These are phyloP conservation scores for Coccinonectria pachysandricola DNA, from an alignment of 2,329 filamentous ascomycete genomes.

Conservation along the genomic window DNA sequence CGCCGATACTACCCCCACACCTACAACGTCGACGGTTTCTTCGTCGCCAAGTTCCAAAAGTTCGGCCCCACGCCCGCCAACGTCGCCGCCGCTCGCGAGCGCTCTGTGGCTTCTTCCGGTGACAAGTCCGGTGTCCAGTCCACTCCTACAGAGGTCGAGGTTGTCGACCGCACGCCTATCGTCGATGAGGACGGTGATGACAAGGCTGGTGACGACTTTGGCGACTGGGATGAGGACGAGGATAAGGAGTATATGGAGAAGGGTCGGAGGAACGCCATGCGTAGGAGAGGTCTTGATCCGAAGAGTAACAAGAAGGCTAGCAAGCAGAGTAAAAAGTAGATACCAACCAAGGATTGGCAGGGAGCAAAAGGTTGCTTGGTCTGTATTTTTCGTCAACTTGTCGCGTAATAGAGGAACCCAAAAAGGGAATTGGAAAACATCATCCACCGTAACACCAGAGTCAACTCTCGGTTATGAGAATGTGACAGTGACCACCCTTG, in stretches of 20 bases:
- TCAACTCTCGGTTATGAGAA: too few relatives aligned
- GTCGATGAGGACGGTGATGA: conserved; percentile 35
- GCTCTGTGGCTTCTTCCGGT: conserved; percentile 8
- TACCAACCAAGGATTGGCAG: conserved; percentile 9
- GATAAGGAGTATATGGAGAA: conserved; percentile 62
- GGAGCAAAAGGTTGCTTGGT: conserved; percentile 5
- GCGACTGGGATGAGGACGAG: conserved; percentile 64
- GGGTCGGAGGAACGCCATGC: conserved; percentile 63
- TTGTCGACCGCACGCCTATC: conserved; percentile 62
- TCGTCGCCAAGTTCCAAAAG: conserved; percentile 96
- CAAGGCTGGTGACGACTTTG: conserved; percentile 51
- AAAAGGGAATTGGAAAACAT: conserved; percentile 12
- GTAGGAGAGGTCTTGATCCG: conserved; percentile 64
- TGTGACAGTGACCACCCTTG: too few relatives aligned
- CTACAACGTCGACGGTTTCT: conserved; percentile 97
- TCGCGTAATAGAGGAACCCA: conserved; percentile 7
- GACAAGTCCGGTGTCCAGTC: conserved; percentile 7
- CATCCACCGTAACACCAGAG: too few relatives aligned
- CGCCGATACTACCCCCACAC: conserved; percentile 82
- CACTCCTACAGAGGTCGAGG: conserved; percentile 28
- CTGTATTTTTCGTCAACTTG: conserved; percentile 4
- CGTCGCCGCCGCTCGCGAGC: conserved; percentile 21
- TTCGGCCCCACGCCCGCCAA: conserved; percentile 62
- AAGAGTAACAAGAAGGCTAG: conserved; percentile 35
- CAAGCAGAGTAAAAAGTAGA: conserved; percentile 16